Evolutionary conservation across 2,329 filamentous ascomycete species (phyloP), one percentile per base, ranked within the genome.

Genomic region (Fusarium solani-melongenae): DNA sequence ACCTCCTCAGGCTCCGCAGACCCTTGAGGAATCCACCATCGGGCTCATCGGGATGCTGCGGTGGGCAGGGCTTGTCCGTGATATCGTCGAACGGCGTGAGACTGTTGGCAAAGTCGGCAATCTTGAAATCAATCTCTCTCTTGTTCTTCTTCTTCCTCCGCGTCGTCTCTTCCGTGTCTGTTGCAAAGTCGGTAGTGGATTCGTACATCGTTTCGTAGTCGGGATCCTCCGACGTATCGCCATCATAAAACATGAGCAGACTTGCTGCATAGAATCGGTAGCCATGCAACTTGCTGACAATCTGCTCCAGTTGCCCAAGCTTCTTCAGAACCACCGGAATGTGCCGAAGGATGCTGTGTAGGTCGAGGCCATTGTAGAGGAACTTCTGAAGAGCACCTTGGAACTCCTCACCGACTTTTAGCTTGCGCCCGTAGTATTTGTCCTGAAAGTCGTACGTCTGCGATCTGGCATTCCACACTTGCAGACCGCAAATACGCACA

Each of bases 31-130:
- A 99, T 0, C 96, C 96, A 31, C 92, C 89, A 76, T 99, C 96
- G 8, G 97, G 92, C 69, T 94, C 92, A 38, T 92, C 85, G 0
- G 94, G 94, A 79, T 97, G 90, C 67, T 90, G 88, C 6, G 96
- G 96, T 15, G 96, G 96, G 76, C 96, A 98, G 6, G 88, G 85
- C 77, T 88, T 88, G 70, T 88, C 86, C 60, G 84, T 83, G 67
- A 90, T 86, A 12, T 91, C 83, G 78, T 98, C 95, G 74, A 96
- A 93, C 5, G 94, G 93, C 1, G 95, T 98, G 38, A 98, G 92
- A 79, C 96, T 98, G 81, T 99, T 99, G 72, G 96, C 96, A 84
- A 99, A 99, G 82, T 99, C 96, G 66, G 98, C 96, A 81, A 99
- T 97, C 83, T 98, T 98, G 84, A 99, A 92, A 81, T 98, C 94